Evolutionary conservation across 768 basidiomycete species (phyloP).

Genomic region (Auricularia sp.): DNA sequence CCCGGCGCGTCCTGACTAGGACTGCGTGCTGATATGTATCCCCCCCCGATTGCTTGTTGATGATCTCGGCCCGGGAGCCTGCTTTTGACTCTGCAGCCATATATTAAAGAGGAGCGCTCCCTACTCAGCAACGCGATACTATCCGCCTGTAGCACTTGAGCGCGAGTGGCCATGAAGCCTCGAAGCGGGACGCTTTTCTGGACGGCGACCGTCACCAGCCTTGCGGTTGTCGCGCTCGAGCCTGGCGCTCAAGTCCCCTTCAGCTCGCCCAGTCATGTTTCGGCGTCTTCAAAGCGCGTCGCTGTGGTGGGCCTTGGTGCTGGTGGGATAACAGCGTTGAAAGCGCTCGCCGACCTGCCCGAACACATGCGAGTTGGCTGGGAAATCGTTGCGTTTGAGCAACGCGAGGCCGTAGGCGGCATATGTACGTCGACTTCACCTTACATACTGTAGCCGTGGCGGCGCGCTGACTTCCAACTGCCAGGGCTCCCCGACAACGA

Average conservation of each 20-base stretch:
- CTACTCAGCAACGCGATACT: no score
- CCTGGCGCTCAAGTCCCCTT: not conserved
- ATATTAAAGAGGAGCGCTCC: no score
- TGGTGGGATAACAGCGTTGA: constrained; percentile 43
- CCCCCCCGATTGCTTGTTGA: no score
- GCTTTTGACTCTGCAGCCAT: no score
- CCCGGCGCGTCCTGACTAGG: no score
- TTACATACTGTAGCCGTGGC: not conserved
- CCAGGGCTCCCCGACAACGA: constrained; percentile 26
- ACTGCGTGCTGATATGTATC: no score
- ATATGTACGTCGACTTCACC: constrained; percentile 20
- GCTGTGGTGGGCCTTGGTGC: constrained; percentile 50
- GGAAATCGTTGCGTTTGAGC: constrained; percentile 45
- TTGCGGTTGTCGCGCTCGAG: not conserved
- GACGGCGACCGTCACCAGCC: not conserved
- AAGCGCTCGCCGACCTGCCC: constrained; percentile 39
- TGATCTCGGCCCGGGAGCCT: no score
- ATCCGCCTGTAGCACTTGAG: no score
- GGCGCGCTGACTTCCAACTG: not conserved
- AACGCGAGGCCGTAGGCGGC: constrained; percentile 41
- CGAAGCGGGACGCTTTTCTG: no score
- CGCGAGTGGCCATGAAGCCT: no score
- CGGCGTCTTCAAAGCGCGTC: constrained; percentile 30
- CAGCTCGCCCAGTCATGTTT: not conserved
- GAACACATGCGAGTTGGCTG: constrained; percentile 27